Percentiles rank a stretch among this genome's conserved stretches.
Evolutionary conservation across 73 alveolate genomes (phyloP).

Genomic region (Tetrahymena malaccensis): DNA sequence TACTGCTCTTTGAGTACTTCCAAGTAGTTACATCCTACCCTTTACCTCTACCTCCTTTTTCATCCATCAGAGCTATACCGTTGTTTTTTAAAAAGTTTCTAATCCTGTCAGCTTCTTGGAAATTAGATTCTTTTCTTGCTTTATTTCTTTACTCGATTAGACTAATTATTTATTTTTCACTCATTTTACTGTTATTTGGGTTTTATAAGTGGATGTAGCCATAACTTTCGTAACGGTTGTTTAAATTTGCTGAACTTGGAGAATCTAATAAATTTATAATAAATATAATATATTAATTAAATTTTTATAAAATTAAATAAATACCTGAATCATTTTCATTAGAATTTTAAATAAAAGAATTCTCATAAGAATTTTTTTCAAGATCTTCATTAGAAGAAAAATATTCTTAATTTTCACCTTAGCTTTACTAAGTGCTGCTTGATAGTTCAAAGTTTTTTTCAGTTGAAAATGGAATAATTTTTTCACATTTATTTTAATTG

Average conservation of each 20-base stretch:
- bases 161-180: constrained; percentile 5
- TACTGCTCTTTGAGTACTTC: neutral
- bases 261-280: neutral
- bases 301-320: neutral
- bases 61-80: constrained; percentile 23
- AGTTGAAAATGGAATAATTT: neutral
- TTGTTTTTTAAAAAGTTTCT: constrained; percentile 23
- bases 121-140: constrained; percentile 28
- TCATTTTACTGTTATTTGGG: neutral
- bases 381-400: neutral
- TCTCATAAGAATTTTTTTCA: neutral
- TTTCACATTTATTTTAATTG: neutral
- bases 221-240: neutral
- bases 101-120: constrained; percentile 35
- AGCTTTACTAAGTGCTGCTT: neutral
- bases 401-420: neutral
- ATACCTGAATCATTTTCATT: neutral
- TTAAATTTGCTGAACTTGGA: neutral
- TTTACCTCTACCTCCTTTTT: constrained; percentile 35
- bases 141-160: constrained; percentile 28
- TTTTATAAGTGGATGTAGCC: neutral
- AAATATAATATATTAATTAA: too few relatives aligned
- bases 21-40: constrained; percentile 29
- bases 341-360: neutral
- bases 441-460: neutral